A percentile compares a stretch with the other conserved stretches of the same genome.
These are phyloP conservation scores for Chlamydomonas sphaeroides DNA, from an alignment of 139 green algal genomes.

Conservation along the genomic window DNA sequence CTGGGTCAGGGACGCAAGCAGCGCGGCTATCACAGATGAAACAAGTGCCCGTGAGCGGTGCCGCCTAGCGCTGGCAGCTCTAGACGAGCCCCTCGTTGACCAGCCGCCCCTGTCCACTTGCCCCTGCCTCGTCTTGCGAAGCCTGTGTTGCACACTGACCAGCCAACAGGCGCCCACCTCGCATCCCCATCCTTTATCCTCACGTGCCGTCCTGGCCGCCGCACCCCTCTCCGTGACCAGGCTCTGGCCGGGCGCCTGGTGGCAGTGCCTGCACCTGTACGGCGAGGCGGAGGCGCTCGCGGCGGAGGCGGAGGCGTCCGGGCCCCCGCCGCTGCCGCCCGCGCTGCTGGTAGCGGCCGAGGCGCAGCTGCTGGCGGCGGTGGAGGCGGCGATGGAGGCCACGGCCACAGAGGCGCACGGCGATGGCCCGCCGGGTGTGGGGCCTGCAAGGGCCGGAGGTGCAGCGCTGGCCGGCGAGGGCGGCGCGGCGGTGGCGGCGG, in stretches of 20 bases:
- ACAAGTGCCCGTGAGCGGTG: not conserved
- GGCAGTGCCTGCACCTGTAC: slow-evolving; percentile 32
- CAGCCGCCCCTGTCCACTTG: too few species aligned
- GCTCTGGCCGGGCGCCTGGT: slow-evolving; percentile 6
- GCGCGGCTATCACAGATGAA: not conserved
- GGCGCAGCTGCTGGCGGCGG: not conserved
- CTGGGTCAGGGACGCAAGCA: not conserved
- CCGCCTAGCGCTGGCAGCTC: too few species aligned
- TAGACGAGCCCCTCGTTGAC: too few species aligned
- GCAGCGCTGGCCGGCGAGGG: not conserved
- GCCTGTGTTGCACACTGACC: too few species aligned
- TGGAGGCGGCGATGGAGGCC: not conserved
- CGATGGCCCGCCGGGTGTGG: not conserved
- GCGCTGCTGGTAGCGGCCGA: too few species aligned
- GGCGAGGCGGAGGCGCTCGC: not conserved
- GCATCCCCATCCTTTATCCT: too few species aligned
- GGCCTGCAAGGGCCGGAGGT: not conserved
- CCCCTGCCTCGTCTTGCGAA: too few species aligned
- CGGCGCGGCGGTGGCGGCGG: not conserved
- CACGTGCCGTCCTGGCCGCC: not conserved
- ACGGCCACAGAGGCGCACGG: not conserved
- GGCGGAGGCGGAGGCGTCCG: too few species aligned
- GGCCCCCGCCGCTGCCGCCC: too few species aligned
- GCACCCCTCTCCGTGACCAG: not conserved
- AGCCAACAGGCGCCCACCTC: too few species aligned